phyloP scores from a whole-genome alignment of 1,139 yeast species.

The Yamadazyma taylorii region DNA sequence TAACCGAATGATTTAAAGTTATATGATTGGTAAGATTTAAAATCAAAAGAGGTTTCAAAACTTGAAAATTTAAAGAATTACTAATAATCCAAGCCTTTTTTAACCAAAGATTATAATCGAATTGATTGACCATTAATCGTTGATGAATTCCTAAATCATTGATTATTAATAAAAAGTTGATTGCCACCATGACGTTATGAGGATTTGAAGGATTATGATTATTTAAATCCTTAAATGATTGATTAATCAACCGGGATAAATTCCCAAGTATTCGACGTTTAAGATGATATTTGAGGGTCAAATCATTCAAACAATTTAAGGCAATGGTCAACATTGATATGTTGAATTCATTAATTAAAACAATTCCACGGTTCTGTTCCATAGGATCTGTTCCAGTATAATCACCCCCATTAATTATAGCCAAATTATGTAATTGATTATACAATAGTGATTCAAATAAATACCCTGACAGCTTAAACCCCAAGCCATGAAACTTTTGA shows the following conservation, averaged over 20 bases:
- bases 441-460: not conserved
- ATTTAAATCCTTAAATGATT: constrained; percentile 7
- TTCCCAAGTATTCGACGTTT: not conserved
- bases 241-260: constrained; percentile 4
- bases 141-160: constrained; percentile 38
- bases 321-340: constrained; percentile 7
- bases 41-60: constrained; percentile 32
- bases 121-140: constrained; percentile 27
- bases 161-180: constrained; percentile 36
- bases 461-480: not conserved
- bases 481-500: not conserved
- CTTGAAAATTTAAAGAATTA: constrained; percentile 16
- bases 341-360: constrained; percentile 6
- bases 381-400: too few relatives aligned
- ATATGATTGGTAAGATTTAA: constrained; percentile 32
- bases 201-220: not conserved
- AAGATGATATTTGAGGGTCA: constrained; percentile 5
- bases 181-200: constrained; percentile 14
- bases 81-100: constrained; percentile 38
- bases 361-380: too few relatives aligned
- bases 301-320: constrained; percentile 4
- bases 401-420: not conserved
- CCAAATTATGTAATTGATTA: constrained; percentile 1
- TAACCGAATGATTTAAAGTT: constrained; percentile 24
- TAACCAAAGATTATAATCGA: constrained; percentile 32